These are phyloP conservation scores for Boletellus deceptivus DNA, from an alignment of 1,284 basidiomycete genomes.

Conservation along the genomic window DNA sequence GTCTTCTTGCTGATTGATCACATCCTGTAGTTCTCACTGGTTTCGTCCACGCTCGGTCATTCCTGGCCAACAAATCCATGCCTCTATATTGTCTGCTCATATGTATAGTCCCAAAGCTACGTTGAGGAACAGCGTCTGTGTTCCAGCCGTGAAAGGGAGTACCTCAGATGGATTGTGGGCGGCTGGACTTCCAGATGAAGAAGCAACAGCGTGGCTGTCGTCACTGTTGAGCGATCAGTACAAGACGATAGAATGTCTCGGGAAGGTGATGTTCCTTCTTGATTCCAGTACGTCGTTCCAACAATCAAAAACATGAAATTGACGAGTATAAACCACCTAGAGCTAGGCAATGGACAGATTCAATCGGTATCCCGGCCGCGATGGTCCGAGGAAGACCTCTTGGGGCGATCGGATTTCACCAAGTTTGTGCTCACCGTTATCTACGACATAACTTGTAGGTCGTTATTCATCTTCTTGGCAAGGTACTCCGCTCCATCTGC, in stretches of 20 bases:
- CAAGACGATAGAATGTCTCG: neutral
- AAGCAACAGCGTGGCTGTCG: neutral
- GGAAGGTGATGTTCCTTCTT: slow-evolving; percentile 5
- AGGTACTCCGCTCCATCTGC: neutral
- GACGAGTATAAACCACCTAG: neutral
- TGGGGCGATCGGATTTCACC: neutral
- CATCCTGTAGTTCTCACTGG: slow-evolving; percentile 8
- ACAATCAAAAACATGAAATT: neutral
- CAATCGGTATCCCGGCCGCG: neutral
- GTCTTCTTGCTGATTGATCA: neutral
- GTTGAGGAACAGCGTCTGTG: neutral
- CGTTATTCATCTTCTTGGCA: neutral
- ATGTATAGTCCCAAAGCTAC: slow-evolving; percentile 13
- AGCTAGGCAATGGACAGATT: neutral
- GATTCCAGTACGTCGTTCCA: slow-evolving; percentile 1
- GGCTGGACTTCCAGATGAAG: neutral
- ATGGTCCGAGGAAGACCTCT: neutral
- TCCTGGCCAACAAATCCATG: slow-evolving; percentile 17
- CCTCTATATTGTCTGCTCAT: slow-evolving; percentile 5
- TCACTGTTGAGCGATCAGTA: neutral
- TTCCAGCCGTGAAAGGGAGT: neutral
- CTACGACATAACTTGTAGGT: neutral
- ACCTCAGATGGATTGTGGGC: neutral
- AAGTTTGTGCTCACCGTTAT: slow-evolving; percentile 9
- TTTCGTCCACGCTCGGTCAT: slow-evolving; percentile 10